These are phyloP conservation scores for Tolypocladium ophioglossoides DNA, from an alignment of 2,329 filamentous ascomycete species.

Conservation along the genomic window DNA sequence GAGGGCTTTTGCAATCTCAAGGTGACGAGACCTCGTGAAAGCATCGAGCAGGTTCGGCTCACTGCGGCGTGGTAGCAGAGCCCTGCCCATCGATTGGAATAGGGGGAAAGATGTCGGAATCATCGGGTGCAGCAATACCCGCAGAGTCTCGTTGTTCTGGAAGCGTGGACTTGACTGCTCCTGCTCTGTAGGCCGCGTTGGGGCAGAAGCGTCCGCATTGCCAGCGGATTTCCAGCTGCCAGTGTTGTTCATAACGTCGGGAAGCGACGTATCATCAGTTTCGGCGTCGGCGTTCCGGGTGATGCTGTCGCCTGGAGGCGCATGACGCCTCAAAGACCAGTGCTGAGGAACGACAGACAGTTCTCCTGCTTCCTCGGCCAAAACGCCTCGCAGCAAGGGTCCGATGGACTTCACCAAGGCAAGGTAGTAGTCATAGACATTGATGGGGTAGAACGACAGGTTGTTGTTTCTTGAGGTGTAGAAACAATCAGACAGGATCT, in stretches of 20 bases:
- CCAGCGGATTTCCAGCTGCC: slow-evolving; percentile 15
- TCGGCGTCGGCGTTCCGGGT: slow-evolving; percentile 12
- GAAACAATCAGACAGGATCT: slow-evolving; percentile 65
- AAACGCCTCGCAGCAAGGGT: slow-evolving; percentile 64
- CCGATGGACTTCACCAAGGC: slow-evolving; percentile 66
- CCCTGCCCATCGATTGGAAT: slow-evolving; percentile 76
- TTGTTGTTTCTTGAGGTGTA: slow-evolving; percentile 53
- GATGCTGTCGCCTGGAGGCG: slow-evolving; percentile 12
- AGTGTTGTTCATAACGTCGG: slow-evolving; percentile 19
- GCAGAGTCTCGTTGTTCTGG: slow-evolving; percentile 68
- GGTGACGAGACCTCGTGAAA: slow-evolving; percentile 42
- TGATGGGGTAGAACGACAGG: slow-evolving; percentile 62
- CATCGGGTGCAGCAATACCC: slow-evolving; percentile 67
- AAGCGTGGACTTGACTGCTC: slow-evolving; percentile 35
- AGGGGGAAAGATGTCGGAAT: slow-evolving; percentile 74
- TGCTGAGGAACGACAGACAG: slow-evolving; percentile 62
- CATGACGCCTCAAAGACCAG: slow-evolving; percentile 37
- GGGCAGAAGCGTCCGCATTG: slow-evolving; percentile 10
- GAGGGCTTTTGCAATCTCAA: slow-evolving; percentile 52
- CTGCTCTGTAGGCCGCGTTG: slow-evolving; percentile 26
- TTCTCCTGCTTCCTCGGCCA: slow-evolving; percentile 76
- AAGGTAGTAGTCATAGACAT: slow-evolving; percentile 75
- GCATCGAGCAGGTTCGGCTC: slow-evolving; percentile 46
- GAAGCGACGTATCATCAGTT: slow-evolving; percentile 18
- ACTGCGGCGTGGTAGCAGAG: slow-evolving; percentile 59